These are phyloP conservation scores for Halophytophthora polymorphica DNA, from an alignment of 352 stramenopile genomes.

Conservation along the genomic window DNA sequence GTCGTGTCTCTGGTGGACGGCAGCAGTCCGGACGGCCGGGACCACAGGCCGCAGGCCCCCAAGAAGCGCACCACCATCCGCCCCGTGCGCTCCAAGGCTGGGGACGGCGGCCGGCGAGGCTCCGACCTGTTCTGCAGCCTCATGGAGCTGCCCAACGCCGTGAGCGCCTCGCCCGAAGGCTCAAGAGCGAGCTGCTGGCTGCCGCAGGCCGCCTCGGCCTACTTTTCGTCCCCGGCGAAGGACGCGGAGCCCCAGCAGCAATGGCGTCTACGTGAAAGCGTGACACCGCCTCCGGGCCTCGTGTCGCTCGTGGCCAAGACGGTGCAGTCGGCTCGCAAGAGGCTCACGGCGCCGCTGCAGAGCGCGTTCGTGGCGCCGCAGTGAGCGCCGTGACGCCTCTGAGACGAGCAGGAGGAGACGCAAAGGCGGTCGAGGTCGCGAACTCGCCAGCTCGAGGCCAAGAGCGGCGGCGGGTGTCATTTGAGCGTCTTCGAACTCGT, in stretches of 20 bases:
- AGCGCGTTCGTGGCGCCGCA: conserved; percentile 29
- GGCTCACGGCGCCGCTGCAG: conserved; percentile 27
- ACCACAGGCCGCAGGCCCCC: conserved; percentile 25
- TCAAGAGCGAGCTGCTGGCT: conserved; percentile 17
- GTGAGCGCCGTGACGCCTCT: conserved; percentile 1
- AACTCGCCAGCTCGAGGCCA: too few relatives aligned
- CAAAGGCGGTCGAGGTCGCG: too few relatives aligned
- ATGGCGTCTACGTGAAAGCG: conserved; percentile 16
- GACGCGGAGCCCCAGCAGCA: neutral
- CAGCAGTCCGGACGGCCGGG: conserved; percentile 20
- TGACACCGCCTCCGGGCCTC: conserved; percentile 25
- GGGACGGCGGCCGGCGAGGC: conserved; percentile 17
- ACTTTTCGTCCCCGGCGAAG: conserved; percentile 15
- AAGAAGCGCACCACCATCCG: conserved; percentile 42
- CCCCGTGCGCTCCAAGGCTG: conserved; percentile 19
- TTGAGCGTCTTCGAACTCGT: too few relatives aligned
- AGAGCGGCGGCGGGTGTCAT: too few relatives aligned
- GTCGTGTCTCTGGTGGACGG: conserved; percentile 37
- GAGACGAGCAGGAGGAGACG: too few relatives aligned
- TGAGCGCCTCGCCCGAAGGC: conserved; percentile 23
- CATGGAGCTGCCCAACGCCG: conserved; percentile 54
- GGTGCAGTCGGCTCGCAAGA: conserved; percentile 54
- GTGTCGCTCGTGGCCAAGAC: conserved; percentile 54
- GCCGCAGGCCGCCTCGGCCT: conserved; percentile 11
- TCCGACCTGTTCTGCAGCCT: conserved; percentile 51